Evolutionary conservation across 306 rosid genomes (phyloP), one percentile per base, ranked within the genome.

Genomic region (Pueraria montana): DNA sequence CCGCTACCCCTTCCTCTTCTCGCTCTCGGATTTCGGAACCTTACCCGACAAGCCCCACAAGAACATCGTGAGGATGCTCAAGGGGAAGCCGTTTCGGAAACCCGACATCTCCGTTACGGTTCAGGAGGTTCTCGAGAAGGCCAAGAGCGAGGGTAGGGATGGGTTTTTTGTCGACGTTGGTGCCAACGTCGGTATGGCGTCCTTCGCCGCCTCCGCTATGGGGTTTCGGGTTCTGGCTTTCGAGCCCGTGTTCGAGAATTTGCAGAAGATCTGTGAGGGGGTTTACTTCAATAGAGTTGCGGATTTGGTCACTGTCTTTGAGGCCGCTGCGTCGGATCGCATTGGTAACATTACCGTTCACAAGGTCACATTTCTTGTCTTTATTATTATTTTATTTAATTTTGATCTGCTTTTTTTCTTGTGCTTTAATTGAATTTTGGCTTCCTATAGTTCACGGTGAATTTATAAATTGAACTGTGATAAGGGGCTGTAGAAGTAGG

Each of bases 231-330:
- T 94, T 76, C 32, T 91, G 77, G 94, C 98, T 1, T 96, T 96
- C 18, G 98, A 96, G 67, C 99, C 99, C 0, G 97, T 96, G 42
- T 92, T 94, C 1, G 99, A 96, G 87, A 96, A 96, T 74, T 69
- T 96, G 92, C 98, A 94, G 94, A 89, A 95, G 89, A 86, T 96
- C 26, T 94, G 98, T 80, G 98, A 96, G 83, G 99, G 98, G 70
- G 83, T 94, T 89, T 94, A 91, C 82, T 86, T 96, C 59, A 94
- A 96, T 63, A 87, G 98, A 34, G 97, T 89, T 45, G 88, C 92
- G 79, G 89, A 91, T 55, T 87, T 94, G 97, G 95, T 96, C 27
- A 92, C 95, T 34, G 76, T 96, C 1, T 91, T 96, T 76, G 89
- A 94, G 27, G 98, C 97, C 1, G 99, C 94, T 1, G 96, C 94